phyloP scores from a whole-genome alignment of 225 moss, liverwort and hornwort genomes.

The Lunularia cruciata region DNA sequence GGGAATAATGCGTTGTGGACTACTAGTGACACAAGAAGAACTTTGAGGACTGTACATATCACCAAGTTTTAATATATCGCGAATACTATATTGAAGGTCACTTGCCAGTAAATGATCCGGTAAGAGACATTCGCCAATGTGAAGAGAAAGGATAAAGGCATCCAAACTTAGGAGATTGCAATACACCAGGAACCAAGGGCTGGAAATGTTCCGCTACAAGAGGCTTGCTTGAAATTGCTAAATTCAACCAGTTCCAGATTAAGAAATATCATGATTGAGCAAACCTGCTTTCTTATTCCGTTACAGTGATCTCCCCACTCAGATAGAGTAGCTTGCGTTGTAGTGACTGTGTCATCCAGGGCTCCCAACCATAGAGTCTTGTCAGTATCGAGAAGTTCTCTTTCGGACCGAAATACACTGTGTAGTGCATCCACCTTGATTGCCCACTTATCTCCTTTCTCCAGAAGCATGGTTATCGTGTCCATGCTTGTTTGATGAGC shows the following conservation, averaged over 20 bases:
- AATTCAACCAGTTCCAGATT: background rate
- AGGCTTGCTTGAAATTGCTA: background rate
- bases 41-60: background rate
- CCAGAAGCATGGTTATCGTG: conserved; percentile 35
- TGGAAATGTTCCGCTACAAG: too few species aligned
- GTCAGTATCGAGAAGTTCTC: conserved; percentile 39
- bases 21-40: background rate
- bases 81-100: too few species aligned
- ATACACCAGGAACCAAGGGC: background rate
- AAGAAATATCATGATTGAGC: background rate
- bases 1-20: background rate
- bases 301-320: conserved; percentile 40
- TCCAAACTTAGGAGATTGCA: background rate
- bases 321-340: conserved; percentile 39
- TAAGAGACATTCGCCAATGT: background rate
- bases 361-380: conserved; percentile 43
- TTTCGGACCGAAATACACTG: conserved; percentile 31
- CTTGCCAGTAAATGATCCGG: background rate
- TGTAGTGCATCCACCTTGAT: conserved; percentile 45
- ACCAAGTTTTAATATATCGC: too few species aligned
- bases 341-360: conserved; percentile 38
- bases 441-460: conserved; percentile 55
- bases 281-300: conserved; percentile 43
- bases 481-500: conserved; percentile 48
- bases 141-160: background rate